Evolutionary conservation across 441 rosid genomes (phyloP), one percentile per base, ranked within the genome.

Genomic region (Erysimum cheiri): DNA sequence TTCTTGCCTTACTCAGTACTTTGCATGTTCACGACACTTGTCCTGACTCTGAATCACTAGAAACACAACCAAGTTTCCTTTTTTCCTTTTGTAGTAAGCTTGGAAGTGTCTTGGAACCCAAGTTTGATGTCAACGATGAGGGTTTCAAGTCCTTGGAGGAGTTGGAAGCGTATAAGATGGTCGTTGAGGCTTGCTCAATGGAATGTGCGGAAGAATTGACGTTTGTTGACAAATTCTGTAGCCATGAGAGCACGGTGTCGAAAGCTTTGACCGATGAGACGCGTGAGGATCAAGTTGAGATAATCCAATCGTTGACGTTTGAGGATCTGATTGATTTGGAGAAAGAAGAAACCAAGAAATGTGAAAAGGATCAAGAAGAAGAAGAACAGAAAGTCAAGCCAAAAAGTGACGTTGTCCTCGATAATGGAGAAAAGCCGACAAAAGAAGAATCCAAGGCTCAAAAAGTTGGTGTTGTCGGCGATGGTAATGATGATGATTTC

Each of bases 81-180:
- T 56, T 79, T 24, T 49, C 80, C 12, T 64, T 84, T 5, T 82
- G 76, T 76, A 79, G 64, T 40, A 81, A 72, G 43, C 74, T 82
- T 48, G 74, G 80, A 0, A 83, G 82, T 70, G 76, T 72, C 73
- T 62, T 85, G 48, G 59, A 77, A 71, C 69, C 82, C 47, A 71
- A 79, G 56, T 77, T 67, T 49, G 82, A 71, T 22, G 77, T 74
- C 56, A 80, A 69, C 69, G 37, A 67, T 24, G 82, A 69, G 8
- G 82, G 68, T 29, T 58, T 74, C 22, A 64, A 33, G 49, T 66
- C 33, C 4, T 74, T 83, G 13, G 92, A 81, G 64, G 87, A 75
- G 50, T 67, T 86, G 28, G 91, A 88, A 71, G 91, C 72, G 10
- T 91, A 83, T 74, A 87, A 85, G 80, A 83, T 87, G 37, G 87